Percentiles rank a stretch among this genome's conserved stretches.
These are phyloP conservation scores for Moringa oleifera DNA, from an alignment of 345 rosid species.

Conservation along the genomic window DNA sequence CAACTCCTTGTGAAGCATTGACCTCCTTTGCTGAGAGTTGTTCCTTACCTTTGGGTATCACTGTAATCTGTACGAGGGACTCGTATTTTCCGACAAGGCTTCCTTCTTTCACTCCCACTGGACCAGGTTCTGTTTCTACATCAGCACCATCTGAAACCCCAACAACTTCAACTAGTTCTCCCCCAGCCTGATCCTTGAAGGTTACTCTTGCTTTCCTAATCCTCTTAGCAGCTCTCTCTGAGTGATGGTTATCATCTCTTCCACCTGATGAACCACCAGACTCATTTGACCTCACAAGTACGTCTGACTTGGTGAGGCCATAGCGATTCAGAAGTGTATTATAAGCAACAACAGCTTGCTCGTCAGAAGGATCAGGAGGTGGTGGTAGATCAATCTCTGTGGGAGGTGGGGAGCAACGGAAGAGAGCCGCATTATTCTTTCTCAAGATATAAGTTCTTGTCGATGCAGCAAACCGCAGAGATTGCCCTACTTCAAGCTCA, in stretches of 20 bases:
- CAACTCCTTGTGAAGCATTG: constrained; percentile 39
- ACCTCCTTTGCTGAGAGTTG: constrained; percentile 34
- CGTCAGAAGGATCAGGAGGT: constrained; percentile 75
- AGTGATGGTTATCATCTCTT: constrained; percentile 22
- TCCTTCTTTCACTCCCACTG: constrained; percentile 82
- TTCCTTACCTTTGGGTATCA: constrained; percentile 78
- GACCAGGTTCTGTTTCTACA: constrained; percentile 96
- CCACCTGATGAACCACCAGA: constrained; percentile 17
- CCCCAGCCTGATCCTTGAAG: constrained; percentile 84
- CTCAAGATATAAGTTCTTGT: constrained; percentile 75
- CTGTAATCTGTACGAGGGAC: constrained; percentile 65
- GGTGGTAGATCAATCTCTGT: constrained; percentile 69
- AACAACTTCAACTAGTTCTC: constrained; percentile 83
- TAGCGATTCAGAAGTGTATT: constrained; percentile 83
- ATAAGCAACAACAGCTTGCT: constrained; percentile 78
- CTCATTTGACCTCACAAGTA: constrained; percentile 18
- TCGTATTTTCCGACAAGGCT: constrained; percentile 92
- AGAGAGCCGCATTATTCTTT: constrained; percentile 82
- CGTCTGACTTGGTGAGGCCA: constrained; percentile 43
- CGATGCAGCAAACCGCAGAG: constrained; percentile 89
- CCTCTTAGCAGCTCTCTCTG: constrained; percentile 51
- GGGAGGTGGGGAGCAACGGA: constrained; percentile 50
- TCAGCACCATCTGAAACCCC: constrained; percentile 94
- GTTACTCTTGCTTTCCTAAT: constrained; percentile 53
- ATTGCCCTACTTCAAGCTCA: constrained; percentile 74